Conservation (phyloP, 441 rosid genomes). For the Pelargonium citronellum region DNA sequence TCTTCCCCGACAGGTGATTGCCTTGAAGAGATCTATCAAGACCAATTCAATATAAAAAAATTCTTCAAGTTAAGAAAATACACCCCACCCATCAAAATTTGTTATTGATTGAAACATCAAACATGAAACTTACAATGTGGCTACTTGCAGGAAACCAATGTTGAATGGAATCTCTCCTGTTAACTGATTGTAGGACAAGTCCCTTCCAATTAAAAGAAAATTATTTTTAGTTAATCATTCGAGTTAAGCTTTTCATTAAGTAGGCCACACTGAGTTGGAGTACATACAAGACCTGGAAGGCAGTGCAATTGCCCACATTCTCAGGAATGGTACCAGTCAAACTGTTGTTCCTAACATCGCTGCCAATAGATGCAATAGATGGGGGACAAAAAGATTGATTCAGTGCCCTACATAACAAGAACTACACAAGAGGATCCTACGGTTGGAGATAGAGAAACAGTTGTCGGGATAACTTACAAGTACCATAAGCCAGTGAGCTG, state of each 20-base stretch:
- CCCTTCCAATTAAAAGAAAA: slow-evolving; percentile 35
- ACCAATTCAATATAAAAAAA: background rate
- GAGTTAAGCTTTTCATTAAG: background rate
- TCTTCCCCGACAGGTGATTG: slow-evolving; percentile 64
- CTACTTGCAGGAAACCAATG: slow-evolving; percentile 53
- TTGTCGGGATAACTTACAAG: slow-evolving; percentile 51
- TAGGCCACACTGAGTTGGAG: no score
- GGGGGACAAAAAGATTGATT: background rate
- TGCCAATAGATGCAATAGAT: slow-evolving; percentile 19
- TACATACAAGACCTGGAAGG: slow-evolving; percentile 82
- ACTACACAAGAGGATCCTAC: background rate
- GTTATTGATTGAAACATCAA: background rate
- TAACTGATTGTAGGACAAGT: slow-evolving; percentile 74
- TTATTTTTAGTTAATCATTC: background rate
- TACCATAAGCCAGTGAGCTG: slow-evolving; percentile 93
- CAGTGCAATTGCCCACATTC: slow-evolving; percentile 84
- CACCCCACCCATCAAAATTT: background rate
- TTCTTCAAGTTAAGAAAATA: background rate
- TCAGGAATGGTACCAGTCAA: slow-evolving; percentile 75
- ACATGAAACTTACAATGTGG: slow-evolving; percentile 54
- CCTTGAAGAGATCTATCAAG: slow-evolving; percentile 78
- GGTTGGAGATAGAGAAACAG: background rate
- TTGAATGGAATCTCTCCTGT: slow-evolving; percentile 83
- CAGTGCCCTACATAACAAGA: background rate
- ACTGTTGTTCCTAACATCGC: slow-evolving; percentile 90